Evolutionary conservation across 192 early-diverging fungal species (phyloP).

Genomic region (Backusella morwellensis): DNA sequence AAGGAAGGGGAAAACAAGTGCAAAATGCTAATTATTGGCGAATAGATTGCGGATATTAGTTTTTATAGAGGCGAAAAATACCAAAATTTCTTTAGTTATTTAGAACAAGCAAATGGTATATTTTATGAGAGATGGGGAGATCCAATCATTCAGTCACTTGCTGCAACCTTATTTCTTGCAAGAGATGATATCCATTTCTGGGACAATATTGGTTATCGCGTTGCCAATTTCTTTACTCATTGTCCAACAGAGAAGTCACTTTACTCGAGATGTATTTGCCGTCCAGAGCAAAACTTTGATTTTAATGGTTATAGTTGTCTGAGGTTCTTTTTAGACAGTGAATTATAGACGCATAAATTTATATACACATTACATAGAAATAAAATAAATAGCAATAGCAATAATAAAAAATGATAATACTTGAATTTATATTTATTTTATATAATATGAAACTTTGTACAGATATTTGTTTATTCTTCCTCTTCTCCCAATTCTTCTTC

Average conservation of each 20-base stretch:
- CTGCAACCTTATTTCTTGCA: slow-evolving; percentile 54
- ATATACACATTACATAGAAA: background rate
- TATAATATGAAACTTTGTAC: slow-evolving; percentile 6
- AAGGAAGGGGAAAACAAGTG: background rate
- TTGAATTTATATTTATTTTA: background rate
- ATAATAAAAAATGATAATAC: background rate
- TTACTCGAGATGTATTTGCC: slow-evolving; percentile 45
- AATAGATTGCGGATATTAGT: slow-evolving; percentile 44
- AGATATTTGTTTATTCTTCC: background rate
- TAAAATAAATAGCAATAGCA: background rate
- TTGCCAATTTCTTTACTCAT: slow-evolving; percentile 57
- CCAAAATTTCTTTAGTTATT: slow-evolving; percentile 55
- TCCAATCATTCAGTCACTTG: slow-evolving; percentile 70
- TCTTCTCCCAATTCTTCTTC: background rate
- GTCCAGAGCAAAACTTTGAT: slow-evolving; percentile 51
- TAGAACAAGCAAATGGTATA: slow-evolving; percentile 67
- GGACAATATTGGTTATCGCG: slow-evolving; percentile 69
- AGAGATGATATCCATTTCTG: slow-evolving; percentile 71
- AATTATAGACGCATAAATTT: background rate
- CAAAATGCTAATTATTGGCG: background rate
- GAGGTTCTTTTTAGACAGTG: background rate
- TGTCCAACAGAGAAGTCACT: slow-evolving; percentile 60
- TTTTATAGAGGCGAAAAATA: slow-evolving; percentile 60
- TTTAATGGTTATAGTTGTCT: slow-evolving; percentile 31
- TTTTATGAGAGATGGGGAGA: slow-evolving; percentile 78